Evolutionary conservation across 2,329 filamentous ascomycete genomes (phyloP).

Genomic region (Huntiella savannae): DNA sequence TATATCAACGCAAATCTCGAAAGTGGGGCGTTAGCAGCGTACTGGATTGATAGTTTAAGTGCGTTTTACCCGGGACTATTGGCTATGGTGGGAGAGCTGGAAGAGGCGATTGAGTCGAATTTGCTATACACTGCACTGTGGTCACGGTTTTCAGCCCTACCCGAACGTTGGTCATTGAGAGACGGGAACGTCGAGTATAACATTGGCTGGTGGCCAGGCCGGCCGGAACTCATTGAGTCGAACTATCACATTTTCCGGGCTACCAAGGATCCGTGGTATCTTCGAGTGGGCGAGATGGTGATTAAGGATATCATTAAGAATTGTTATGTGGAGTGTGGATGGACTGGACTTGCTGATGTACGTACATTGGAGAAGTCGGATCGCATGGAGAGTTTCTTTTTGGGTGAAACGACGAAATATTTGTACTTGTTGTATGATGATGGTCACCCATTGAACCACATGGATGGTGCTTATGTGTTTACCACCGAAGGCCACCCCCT

Average conservation of each 20-base stretch:
- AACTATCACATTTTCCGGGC: slow-evolving; percentile 92
- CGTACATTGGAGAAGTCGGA: slow-evolving; percentile 70
- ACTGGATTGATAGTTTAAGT: slow-evolving; percentile 91
- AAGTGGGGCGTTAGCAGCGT: slow-evolving; percentile 72
- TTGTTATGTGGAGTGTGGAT: slow-evolving; percentile 82
- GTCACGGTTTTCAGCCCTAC: slow-evolving; percentile 84
- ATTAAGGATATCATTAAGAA: slow-evolving; percentile 70
- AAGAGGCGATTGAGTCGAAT: slow-evolving; percentile 80
- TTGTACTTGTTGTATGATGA: slow-evolving; percentile 79
- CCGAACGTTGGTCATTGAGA: slow-evolving; percentile 80
- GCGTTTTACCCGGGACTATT: slow-evolving; percentile 89
- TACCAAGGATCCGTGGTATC: slow-evolving; percentile 87
- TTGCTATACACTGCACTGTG: slow-evolving; percentile 82
- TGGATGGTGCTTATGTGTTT: slow-evolving; percentile 81
- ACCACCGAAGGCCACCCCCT: slow-evolving; percentile 91
- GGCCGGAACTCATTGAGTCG: slow-evolving; percentile 92
- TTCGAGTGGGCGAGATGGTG: slow-evolving; percentile 91
- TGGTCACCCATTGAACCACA: slow-evolving; percentile 66
- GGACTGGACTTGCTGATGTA: slow-evolving; percentile 76
- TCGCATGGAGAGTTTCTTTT: slow-evolving; percentile 96
- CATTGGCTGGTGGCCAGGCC: slow-evolving; percentile 83
- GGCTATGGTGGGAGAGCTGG: slow-evolving; percentile 67
- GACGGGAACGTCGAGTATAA: slow-evolving; percentile 71
- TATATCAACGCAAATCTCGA: slow-evolving; percentile 79
- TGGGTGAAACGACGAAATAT: slow-evolving; percentile 93